Conservation (phyloP, 139 green algal species). For the Tetraselmis striata region DNA sequence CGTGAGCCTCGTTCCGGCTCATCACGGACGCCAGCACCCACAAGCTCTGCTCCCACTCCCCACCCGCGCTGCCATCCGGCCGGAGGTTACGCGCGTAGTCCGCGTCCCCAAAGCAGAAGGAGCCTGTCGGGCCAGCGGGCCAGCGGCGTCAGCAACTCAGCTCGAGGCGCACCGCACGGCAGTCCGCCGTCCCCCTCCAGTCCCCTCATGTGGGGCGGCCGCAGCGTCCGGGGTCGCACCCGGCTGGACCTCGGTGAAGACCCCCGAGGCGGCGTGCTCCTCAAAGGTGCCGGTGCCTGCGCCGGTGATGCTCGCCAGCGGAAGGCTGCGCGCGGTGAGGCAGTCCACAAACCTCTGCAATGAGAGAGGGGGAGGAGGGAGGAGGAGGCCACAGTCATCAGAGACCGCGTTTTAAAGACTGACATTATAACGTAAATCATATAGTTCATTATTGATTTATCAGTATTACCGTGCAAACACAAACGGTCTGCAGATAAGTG, state of each 20-base stretch:
- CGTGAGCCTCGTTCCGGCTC: conserved; percentile 26
- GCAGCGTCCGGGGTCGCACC: too few relatives aligned
- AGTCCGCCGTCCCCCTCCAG: not conserved
- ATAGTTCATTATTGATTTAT: too few relatives aligned
- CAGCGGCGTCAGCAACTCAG: not conserved
- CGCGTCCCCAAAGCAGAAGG: conserved; percentile 34
- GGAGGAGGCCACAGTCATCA: too few relatives aligned
- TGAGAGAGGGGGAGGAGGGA: too few relatives aligned
- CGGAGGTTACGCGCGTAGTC: conserved; percentile 28
- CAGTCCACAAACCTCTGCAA: not conserved
- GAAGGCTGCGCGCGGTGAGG: not conserved
- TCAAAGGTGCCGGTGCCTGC: conserved; percentile 29
- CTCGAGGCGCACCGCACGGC: not conserved
- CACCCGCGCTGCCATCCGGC: conserved; percentile 10
- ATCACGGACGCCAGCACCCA: conserved; percentile 35
- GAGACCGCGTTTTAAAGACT: too few relatives aligned
- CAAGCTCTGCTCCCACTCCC: conserved; percentile 34
- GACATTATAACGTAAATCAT: too few relatives aligned
- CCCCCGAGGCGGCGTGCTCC: conserved; percentile 19
- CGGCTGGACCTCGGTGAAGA: conserved; percentile 42
- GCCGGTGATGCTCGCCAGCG: conserved; percentile 20
- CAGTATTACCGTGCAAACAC: too few relatives aligned
- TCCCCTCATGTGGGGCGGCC: too few relatives aligned
- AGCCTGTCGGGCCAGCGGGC: conserved; percentile 14
- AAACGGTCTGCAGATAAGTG: too few relatives aligned